Evolutionary conservation across 805 yeast species (phyloP), one percentile per base, ranked within the genome.

Genomic region (Alloascoidea hylecoeti): DNA sequence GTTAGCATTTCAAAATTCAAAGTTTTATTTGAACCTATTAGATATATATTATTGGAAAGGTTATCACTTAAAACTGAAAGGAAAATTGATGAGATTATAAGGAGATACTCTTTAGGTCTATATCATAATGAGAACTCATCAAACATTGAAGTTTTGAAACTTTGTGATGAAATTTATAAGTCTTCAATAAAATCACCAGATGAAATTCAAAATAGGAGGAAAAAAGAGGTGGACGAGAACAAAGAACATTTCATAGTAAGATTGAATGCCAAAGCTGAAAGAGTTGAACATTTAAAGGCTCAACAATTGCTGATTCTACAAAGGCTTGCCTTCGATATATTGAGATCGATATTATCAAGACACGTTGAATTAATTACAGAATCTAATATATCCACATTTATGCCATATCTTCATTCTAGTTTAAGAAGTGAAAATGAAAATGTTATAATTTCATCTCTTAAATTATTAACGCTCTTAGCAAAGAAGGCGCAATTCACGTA

Each of bases 71-170:
- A 73, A 51, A 70, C 75, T 15, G 89, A 81, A 52, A 71, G 71
- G 42, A 85, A 82, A 48, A 59, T 88, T 32, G 85, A 79, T 47
- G 95, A 85, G 50, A 60, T 92, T 33, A 55, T 89, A 45, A 70
- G 83, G 53, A 70, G 94, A 43, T 72, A 78, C 48, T 66, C 94
- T 0, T 56, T 72, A n/a, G 98, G 98, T 18, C 59, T 92, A 40
- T 72, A 75, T 46, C 76, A 69, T 44, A 92, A 89, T 52, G 61
- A 60, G 4, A 82, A 76, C 40, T 58, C 72, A 1, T 59, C 74
- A 0, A 55, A 69, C 3, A 63, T 68, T 16, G 78, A 75, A 15
- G 73, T 81, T 35, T 60, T 89, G 34, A 60, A 73, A 4, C 61
- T 89, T 42, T 79, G 95, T 54, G 78, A 72, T 51, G 88, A 86